Base-by-base conservation (phyloP, 441 rosid genomes). In the Corymbia calophylla region DNA sequence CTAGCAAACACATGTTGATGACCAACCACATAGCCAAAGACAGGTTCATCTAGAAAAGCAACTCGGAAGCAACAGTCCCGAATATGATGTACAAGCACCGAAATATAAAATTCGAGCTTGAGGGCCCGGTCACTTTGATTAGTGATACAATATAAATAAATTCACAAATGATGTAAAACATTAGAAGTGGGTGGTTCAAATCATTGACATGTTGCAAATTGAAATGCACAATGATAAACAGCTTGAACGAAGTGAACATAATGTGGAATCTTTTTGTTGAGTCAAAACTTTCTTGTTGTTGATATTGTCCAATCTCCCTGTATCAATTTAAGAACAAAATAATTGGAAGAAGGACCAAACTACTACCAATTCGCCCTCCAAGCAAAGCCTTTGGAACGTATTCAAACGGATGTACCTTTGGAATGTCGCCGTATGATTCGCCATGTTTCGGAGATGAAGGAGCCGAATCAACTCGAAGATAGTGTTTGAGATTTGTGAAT, bases 131-230 rank as follows among this genome's bases (percentile, higher is more conserved):
- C 39, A 31, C 39, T 66, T 31, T 8, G 2, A 66, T 66, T 3
- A 66, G 1, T 66, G 39, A 6, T 31, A n/a, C 8, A 1, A 66
- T 19, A n/a, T 66, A 66, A 8, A 66, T n/a, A 19, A 66, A 35
- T 66, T 66, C 21, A 0, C 11, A 66, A 8, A 66, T 31, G 11
- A 66, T 4, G 73, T 66, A 31, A 31, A 66, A 66, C 6, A 15
- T 3, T 4, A 66, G 5, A 16, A 7, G 5, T 19, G 15, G 0
- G 1, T 12, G 18, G n/a, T 1, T 44, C n/a, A 2, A 0, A 2
- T 1, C 2, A 0, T 7, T 1, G 0, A 0, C 0, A 21, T 39
- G 6, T 3, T 44, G 6, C 1, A n/a, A 77, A 12, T 44, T 39
- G n/a, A 44, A 39, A 39, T 39, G n/a, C 17, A 4, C 0, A 0